These are phyloP conservation scores for Achlya hypogyna DNA, from an alignment of 352 stramenopile species.

Conservation along the genomic window DNA sequence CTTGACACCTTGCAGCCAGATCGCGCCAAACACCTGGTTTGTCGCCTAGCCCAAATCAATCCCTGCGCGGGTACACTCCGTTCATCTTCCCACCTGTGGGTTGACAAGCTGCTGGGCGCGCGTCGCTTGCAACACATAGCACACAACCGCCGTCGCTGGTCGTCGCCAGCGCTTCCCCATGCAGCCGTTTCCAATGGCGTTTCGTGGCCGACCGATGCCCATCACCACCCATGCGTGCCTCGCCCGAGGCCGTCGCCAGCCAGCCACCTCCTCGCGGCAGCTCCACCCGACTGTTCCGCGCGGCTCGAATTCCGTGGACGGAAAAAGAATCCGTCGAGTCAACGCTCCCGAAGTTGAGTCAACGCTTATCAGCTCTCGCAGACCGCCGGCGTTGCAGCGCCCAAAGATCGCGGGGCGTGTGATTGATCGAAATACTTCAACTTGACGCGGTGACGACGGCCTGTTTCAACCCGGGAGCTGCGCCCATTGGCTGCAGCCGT, in stretches of 20 bases:
- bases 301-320: too few species aligned
- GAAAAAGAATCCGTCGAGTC: too few species aligned
- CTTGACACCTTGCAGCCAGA: slow-evolving; percentile 12
- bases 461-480: background rate
- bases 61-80: too few species aligned
- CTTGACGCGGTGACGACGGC: slow-evolving; percentile 6
- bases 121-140: background rate
- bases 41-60: background rate
- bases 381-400: background rate
- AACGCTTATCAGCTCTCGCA: slow-evolving; percentile 3
- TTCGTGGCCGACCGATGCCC: too few species aligned
- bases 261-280: too few species aligned
- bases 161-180: too few species aligned
- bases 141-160: too few species aligned
- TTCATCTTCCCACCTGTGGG: background rate
- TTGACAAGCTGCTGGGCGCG: background rate
- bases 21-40: slow-evolving; percentile 11
- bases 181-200: background rate
- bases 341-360: background rate
- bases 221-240: too few species aligned
- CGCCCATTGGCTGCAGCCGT: slow-evolving; percentile 5
- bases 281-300: too few species aligned
- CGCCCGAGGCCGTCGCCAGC: too few species aligned
- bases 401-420: background rate
- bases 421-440: slow-evolving; percentile 12